Base-by-base conservation (phyloP, 164 flowering plant species). In the Brasenia schreberi region DNA sequence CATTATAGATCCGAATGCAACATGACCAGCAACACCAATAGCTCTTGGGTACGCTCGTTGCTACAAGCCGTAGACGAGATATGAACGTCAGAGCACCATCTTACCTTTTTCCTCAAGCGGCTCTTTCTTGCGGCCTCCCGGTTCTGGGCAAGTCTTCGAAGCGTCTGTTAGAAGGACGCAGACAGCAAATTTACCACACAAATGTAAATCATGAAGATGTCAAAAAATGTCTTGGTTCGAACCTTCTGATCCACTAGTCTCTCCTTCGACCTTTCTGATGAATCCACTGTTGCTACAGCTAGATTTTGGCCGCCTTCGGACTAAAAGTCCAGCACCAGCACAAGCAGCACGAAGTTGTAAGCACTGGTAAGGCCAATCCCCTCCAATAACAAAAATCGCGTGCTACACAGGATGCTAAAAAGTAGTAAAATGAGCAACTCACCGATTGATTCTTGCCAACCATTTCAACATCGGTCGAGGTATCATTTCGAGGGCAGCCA, bases 111-210 rank as follows among this genome's bases (percentile, higher is more conserved):
- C 77, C 90, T 81, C 59, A 89, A 64, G 2, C 92, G 84, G 75
- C 96, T 89, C 75, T 87, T 89, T 67, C 87, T 74, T 44, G 96
- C 92, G 73, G 96, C 96, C 72, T 89, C 96, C 58, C 92, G 87
- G 75, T 89, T 89, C 76, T 89, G 96, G 61, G 90, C 96, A 75
- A 89, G 76, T 69, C 98, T 80, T 6, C 94, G 85, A n/a, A 86
- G 86, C 43, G 78, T 73, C 98, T 93, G 80, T 52, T 67, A 42
- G 11, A 63, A 19, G 66, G 68, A 68, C 69, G 7, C 64, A 60
- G 6, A 66, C 16, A 39, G 16, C 1, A 49, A 49, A 49, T 14
- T 3, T 2, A 5, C 10, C 10, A 49, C 10, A 49, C 56, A 49
- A 49, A 12, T 18, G 18, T 58, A 1, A 14, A 58, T 58, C 60